Conservation (phyloP, 192 early-diverging fungal species). For the Backusella macrospora region DNA sequence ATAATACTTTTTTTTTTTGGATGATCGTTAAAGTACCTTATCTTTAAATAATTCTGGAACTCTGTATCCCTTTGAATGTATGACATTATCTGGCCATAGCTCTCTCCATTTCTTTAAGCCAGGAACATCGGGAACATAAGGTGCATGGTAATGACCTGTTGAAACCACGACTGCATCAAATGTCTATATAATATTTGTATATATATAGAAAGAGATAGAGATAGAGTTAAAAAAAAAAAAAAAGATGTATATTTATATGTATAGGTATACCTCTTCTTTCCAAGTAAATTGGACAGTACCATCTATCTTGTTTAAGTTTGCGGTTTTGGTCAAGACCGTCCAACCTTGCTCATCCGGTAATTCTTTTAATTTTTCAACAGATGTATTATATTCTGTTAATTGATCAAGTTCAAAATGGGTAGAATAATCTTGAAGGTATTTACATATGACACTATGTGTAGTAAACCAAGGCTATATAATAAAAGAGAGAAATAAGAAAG, state of each 20-base stretch:
- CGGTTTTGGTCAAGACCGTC: background rate
- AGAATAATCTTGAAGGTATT: constrained; percentile 27
- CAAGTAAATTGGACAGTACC: background rate
- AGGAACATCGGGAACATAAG: constrained; percentile 50
- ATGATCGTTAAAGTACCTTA: constrained; percentile 19
- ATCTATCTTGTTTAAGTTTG: background rate
- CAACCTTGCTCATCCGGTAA: background rate
- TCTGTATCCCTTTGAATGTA: constrained; percentile 42
- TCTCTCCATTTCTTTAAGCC: constrained; percentile 29
- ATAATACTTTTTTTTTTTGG: background rate
- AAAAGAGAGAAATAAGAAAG: background rate
- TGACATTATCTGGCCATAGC: background rate
- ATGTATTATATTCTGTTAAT: constrained; percentile 28
- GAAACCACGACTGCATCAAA: constrained; percentile 59
- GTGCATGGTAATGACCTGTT: constrained; percentile 51
- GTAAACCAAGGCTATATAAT: constrained; percentile 3
- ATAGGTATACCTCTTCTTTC: background rate
- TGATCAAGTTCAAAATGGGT: constrained; percentile 17
- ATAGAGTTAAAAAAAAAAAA: background rate
- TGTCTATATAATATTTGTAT: background rate
- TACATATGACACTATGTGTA: constrained; percentile 19
- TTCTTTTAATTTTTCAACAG: constrained; percentile 19
- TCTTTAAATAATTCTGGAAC: constrained; percentile 33
- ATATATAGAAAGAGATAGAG: background rate
- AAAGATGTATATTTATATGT: background rate